Evolutionary conservation across 495 filamentous ascomycete species (phyloP).

Genomic region (Neurospora sp.): DNA sequence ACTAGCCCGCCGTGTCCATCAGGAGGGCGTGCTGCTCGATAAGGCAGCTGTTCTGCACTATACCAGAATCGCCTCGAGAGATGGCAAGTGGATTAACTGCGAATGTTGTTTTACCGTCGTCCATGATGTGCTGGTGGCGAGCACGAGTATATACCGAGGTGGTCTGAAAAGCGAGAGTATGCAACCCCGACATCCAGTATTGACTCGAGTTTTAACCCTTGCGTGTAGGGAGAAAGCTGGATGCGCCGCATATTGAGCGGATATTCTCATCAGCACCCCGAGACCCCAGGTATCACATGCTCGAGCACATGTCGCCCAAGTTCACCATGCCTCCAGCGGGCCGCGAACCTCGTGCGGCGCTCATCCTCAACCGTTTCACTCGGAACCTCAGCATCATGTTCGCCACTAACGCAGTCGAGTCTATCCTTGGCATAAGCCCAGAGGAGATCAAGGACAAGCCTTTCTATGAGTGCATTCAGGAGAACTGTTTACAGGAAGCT

Average conservation of each 20-base stretch:
- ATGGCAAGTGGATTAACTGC: slow-evolving; percentile 69
- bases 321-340: slow-evolving; percentile 57
- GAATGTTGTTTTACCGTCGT: slow-evolving; percentile 88
- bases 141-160: slow-evolving; percentile 67
- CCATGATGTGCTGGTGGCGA: slow-evolving; percentile 77
- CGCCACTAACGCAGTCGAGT: slow-evolving; percentile 62
- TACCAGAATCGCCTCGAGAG: slow-evolving; percentile 56
- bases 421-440: slow-evolving; percentile 60
- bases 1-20: slow-evolving; percentile 63
- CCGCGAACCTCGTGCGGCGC: slow-evolving; percentile 72
- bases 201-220: slow-evolving; percentile 2
- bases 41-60: slow-evolving; percentile 81
- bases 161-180: slow-evolving; percentile 67
- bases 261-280: slow-evolving; percentile 73
- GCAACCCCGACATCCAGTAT: not conserved
- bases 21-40: slow-evolving; percentile 64
- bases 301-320: slow-evolving; percentile 73
- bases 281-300: slow-evolving; percentile 86
- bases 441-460: slow-evolving; percentile 58
- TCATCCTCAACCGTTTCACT: slow-evolving; percentile 84
- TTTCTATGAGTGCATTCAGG: slow-evolving; percentile 74
- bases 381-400: slow-evolving; percentile 79
- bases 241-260: slow-evolving; percentile 67
- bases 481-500: slow-evolving; percentile 65
- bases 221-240: slow-evolving; percentile 58